These are phyloP conservation scores for Cladosporium sp. DNA, from an alignment of 2,329 filamentous ascomycete species.

Conservation along the genomic window DNA sequence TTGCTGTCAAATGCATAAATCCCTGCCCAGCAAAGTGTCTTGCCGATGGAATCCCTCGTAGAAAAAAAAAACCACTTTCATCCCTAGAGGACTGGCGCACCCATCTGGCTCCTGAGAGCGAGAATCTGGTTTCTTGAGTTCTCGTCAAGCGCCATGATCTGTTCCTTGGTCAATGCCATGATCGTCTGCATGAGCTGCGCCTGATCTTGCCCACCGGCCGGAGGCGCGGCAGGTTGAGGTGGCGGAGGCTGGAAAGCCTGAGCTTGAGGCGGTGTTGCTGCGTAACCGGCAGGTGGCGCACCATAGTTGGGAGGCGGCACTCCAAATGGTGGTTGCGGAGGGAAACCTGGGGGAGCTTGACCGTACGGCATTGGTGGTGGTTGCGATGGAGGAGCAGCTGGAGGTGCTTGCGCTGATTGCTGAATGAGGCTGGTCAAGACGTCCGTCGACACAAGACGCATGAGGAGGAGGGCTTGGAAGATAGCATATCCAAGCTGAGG, in stretches of 20 bases:
- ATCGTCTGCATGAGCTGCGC: conserved; percentile 76
- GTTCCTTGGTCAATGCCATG: conserved; percentile 70
- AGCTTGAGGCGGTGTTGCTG: conserved; percentile 42
- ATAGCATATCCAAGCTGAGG: conserved; percentile 92
- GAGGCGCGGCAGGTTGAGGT: conserved; percentile 39
- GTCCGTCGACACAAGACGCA: conserved; percentile 84
- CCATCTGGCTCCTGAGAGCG: conserved; percentile 63
- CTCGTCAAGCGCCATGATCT: conserved; percentile 64
- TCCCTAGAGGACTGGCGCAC: conserved; percentile 12
- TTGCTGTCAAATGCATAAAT: conserved; percentile 2
- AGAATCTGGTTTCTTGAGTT: conserved; percentile 75
- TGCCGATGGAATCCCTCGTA: too few species aligned
- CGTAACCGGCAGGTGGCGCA: conserved; percentile 35
- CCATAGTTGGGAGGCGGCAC: conserved; percentile 25
- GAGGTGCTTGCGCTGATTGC: conserved; percentile 32
- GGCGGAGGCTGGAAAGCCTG: conserved; percentile 33
- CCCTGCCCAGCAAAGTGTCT: too few species aligned
- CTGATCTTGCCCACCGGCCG: conserved; percentile 51
- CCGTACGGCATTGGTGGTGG: conserved; percentile 31
- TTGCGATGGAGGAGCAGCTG: conserved; percentile 23
- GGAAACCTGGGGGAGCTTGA: conserved; percentile 28
- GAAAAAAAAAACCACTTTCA: too few species aligned
- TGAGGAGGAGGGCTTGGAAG: conserved; percentile 87
- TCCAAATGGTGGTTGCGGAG: conserved; percentile 24
- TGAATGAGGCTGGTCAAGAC: conserved; percentile 79